Evolutionary conservation across 768 basidiomycete genomes (phyloP).

Genomic region (Neoboletus subvelutipes): DNA sequence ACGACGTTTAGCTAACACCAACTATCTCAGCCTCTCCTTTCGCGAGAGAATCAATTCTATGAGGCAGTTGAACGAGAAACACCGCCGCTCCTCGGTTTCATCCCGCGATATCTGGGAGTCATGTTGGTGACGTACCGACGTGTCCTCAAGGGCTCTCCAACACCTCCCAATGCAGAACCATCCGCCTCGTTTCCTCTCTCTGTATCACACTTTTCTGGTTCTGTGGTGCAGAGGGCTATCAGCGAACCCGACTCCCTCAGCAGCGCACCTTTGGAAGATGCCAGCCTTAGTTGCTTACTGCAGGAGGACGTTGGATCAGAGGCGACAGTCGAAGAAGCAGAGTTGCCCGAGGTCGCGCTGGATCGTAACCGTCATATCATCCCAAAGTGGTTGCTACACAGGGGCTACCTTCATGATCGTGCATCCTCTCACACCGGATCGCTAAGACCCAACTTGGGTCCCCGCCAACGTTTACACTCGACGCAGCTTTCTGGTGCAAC

Average conservation of each 20-base stretch:
- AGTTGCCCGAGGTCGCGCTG: conserved; percentile 91
- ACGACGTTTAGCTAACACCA: conserved; percentile 13
- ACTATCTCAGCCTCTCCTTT: conserved; percentile 78
- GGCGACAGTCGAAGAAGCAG: conserved; percentile 59
- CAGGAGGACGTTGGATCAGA: conserved; percentile 41
- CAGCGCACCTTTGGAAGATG: neutral
- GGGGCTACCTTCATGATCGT: conserved; percentile 44
- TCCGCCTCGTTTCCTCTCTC: conserved; percentile 16
- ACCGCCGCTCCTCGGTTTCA: conserved; percentile 88
- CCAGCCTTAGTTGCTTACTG: conserved; percentile 6
- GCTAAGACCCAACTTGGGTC: conserved; percentile 26
- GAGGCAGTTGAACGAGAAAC: conserved; percentile 94
- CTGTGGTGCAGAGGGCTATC: conserved; percentile 28
- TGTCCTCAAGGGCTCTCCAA: conserved; percentile 47
- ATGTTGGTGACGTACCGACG: conserved; percentile 97
- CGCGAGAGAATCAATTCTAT: conserved; percentile 96
- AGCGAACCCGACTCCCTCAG: conserved; percentile 24
- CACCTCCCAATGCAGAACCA: conserved; percentile 21
- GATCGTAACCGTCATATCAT: conserved; percentile 96
- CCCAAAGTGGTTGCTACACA: conserved; percentile 84
- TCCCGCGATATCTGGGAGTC: conserved; percentile 97
- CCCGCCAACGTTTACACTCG: conserved; percentile 39
- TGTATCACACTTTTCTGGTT: conserved; percentile 25
- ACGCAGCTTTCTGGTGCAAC: conserved; percentile 50
- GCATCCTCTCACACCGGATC: conserved; percentile 47